Evolutionary conservation across 148 eudicot genomes (phyloP).

Genomic region (Heliosperma pusillum): DNA sequence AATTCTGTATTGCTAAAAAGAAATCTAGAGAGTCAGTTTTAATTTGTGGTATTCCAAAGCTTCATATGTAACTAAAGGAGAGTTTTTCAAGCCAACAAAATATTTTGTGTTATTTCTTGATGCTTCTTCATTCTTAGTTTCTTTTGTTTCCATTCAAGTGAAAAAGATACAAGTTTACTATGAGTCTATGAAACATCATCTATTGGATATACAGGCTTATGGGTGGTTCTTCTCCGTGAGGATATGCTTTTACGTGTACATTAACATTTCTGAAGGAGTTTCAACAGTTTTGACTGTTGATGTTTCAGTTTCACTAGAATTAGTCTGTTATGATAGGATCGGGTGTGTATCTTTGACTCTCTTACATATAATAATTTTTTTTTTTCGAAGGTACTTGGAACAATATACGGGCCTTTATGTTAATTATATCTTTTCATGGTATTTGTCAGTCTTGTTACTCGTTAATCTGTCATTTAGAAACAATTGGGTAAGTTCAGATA

Average conservation of each 20-base stretch:
- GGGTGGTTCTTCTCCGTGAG: not conserved
- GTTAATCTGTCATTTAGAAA: not conserved
- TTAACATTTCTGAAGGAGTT: not conserved
- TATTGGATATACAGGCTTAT: too few species aligned
- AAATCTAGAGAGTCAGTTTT: not conserved
- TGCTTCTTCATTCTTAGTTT: not conserved
- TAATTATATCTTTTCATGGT: not conserved
- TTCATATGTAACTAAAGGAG: not conserved
- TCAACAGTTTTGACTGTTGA: not conserved
- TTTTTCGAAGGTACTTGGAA: not conserved
- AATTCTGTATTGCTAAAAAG: not conserved
- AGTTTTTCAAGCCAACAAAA: not conserved
- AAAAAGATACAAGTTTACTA: not conserved
- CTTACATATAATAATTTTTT: too few species aligned
- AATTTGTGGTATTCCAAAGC: not conserved
- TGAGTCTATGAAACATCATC: not conserved
- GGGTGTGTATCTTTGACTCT: not conserved
- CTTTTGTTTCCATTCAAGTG: not conserved
- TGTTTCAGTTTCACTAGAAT: not conserved
- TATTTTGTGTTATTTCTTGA: not conserved
- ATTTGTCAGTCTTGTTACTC: not conserved
- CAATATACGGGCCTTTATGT: not conserved
- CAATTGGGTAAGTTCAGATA: not conserved
- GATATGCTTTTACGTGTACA: not conserved
- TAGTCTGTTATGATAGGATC: not conserved